These are phyloP conservation scores for Malus fusca DNA, from an alignment of 306 rosid genomes.

Conservation along the genomic window DNA sequence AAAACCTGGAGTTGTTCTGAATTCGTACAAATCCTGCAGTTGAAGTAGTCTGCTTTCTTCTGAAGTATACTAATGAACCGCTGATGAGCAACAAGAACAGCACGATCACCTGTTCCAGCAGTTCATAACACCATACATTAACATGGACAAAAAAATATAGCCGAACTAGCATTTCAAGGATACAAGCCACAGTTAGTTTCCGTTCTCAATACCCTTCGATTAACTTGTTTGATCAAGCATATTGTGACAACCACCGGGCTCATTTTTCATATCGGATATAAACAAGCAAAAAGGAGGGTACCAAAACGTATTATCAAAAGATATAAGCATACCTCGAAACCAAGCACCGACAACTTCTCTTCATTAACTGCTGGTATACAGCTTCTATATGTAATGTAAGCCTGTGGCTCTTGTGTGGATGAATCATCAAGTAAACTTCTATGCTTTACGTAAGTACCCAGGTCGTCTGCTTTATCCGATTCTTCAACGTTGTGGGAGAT, in stretches of 20 bases:
- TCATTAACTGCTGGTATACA: slow-evolving; percentile 66
- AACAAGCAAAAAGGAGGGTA: neutral
- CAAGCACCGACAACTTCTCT: slow-evolving; percentile 65
- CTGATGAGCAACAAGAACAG: slow-evolving; percentile 47
- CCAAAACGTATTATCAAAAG: neutral
- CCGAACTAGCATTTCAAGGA: neutral
- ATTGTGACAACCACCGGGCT: neutral
- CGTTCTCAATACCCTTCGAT: neutral
- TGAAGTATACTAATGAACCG: slow-evolving; percentile 52
- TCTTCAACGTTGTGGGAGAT: slow-evolving; percentile 19
- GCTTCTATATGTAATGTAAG: slow-evolving; percentile 75
- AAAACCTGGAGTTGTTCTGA: slow-evolving; percentile 57
- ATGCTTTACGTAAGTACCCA: slow-evolving; percentile 21
- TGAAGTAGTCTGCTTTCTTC: slow-evolving; percentile 43
- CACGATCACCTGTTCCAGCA: slow-evolving; percentile 45
- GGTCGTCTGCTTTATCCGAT: slow-evolving; percentile 20
- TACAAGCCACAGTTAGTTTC: neutral
- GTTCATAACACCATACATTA: neutral
- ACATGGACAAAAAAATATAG: neutral
- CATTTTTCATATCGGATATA: neutral
- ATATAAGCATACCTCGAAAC: slow-evolving; percentile 59
- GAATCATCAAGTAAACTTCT: slow-evolving; percentile 50
- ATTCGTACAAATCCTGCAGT: slow-evolving; percentile 51
- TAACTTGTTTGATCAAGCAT: neutral
- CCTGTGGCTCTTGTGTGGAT: slow-evolving; percentile 26